A percentile compares a stretch with the other conserved stretches of the same genome.
Conservation (phyloP, 345 rosid genomes). For the Anastatica hierochuntica region DNA sequence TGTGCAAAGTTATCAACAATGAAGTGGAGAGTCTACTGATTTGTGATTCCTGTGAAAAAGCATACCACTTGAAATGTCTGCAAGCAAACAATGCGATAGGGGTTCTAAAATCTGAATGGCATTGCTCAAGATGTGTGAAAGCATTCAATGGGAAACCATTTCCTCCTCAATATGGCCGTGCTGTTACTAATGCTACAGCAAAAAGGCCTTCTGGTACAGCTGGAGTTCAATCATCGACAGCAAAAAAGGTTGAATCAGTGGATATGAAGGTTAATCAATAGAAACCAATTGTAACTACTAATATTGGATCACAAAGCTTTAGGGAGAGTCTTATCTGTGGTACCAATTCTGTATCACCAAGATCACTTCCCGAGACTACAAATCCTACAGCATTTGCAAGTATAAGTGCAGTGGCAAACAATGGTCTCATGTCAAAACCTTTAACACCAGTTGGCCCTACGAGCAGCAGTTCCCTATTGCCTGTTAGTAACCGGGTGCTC, state of each 20-base stretch:
- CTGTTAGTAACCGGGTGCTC: constrained; percentile 1
- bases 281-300: constrained; percentile 34
- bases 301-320: constrained; percentile 27
- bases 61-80: constrained; percentile 79
- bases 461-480: constrained; percentile 4
- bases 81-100: constrained; percentile 50
- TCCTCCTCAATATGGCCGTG: constrained; percentile 86
- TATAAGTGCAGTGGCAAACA: not conserved
- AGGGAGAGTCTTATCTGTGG: too few species aligned
- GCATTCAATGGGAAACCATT: constrained; percentile 70
- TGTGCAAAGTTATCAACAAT: constrained; percentile 47
- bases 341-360: constrained; percentile 11
- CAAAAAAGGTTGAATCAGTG: constrained; percentile 37
- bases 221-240: constrained; percentile 40
- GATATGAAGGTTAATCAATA: constrained; percentile 40
- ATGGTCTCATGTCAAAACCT: constrained; percentile 13
- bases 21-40: constrained; percentile 72
- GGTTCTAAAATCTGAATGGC: constrained; percentile 86
- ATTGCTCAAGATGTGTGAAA: constrained; percentile 67
- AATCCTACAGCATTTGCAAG: not conserved
- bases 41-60: constrained; percentile 94
- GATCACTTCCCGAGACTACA: constrained; percentile 1
- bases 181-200: constrained; percentile 36
- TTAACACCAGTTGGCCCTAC: constrained; percentile 1
- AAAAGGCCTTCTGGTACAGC: constrained; percentile 37